phyloP scores from a whole-genome alignment of 345 rosid species.

The Eucalyptus regnans region DNA sequence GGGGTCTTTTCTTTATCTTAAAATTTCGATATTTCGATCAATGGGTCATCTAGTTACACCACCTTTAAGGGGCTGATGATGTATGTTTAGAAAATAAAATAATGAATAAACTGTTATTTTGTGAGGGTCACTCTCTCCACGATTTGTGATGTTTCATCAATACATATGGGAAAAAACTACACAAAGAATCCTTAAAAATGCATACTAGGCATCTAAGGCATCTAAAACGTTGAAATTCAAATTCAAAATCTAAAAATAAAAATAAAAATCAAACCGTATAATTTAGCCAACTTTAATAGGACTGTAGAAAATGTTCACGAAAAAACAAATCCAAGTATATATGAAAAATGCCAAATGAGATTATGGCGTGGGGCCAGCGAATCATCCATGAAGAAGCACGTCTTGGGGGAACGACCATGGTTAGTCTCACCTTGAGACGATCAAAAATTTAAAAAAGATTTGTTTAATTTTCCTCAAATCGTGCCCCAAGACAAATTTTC shows the following conservation, averaged over 20 bases:
- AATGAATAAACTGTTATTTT: constrained; percentile 3
- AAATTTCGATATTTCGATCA: neutral
- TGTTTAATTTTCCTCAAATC: neutral
- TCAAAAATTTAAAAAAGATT: neutral
- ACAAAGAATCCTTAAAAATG: neutral
- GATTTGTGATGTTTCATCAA: neutral
- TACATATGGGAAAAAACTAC: neutral
- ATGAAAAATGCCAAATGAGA: neutral
- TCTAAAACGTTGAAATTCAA: neutral
- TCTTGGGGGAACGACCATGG: no score
- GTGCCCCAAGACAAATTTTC: neutral
- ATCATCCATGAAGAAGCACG: no score
- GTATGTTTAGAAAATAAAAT: neutral
- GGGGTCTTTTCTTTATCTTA: constrained; percentile 2
- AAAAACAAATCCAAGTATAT: neutral
- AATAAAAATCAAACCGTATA: neutral
- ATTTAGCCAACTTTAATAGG: neutral
- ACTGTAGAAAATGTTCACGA: neutral
- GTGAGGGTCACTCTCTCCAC: neutral
- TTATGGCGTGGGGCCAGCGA: no score
- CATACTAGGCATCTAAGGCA: neutral
- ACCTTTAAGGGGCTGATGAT: constrained; percentile 1
- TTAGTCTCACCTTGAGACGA: no score
- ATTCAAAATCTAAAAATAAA: neutral
- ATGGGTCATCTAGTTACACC: constrained; percentile 15